Base-by-base conservation (phyloP, 2,329 filamentous ascomycete species). In the Aphanoascus verrucosus region DNA sequence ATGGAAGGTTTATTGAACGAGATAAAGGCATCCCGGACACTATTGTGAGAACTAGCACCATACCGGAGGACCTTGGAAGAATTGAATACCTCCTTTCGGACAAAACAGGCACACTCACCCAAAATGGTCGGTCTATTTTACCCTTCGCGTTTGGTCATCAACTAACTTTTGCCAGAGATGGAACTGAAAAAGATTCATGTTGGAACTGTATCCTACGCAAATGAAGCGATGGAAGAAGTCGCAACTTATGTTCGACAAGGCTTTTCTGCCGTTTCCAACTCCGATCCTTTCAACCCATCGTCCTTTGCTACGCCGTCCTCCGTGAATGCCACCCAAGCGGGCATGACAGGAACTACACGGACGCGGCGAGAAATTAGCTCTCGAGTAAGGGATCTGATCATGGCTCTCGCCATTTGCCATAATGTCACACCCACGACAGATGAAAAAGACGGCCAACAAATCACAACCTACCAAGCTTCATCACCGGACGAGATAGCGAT, bases 181-280 rank as follows among this genome's bases (percentile, higher is more conserved):
- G 91, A 96, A 65, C 85, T 98, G 78, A 95, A 94, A 67, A 98
- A 98, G 71, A 91, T 98, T 5, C 94, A 98, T 64, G 88, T 98
- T 51, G 93, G 94, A 8, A 98, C 93, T 8, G 93, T 97, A 1
- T 97, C 91, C 1, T 98, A 98, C 64, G 93, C 91, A 34, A 95
- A 95, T 61, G 93, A 98, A 65, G 91, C 93, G 8, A 98, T 98
- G 93, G 93, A 97, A 61, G 94, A 98, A 72, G 93, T 98, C 11
- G 75, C 82, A 11, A 80, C 86, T 0, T 96, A 95, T 65, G 80
- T 98, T 49, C 83, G 79, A 58, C 90, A 96, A 67, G 87, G 85
- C 5, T 95, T 97, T 62, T 77, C 83, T 11, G 66, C 76, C 40
- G 73, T 74, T 38, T 60, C 55, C 53, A 17, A 61, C 55, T 50